phyloP scores from a whole-genome alignment of 2,329 filamentous ascomycete species.

The Clonostachys rhizophaga region DNA sequence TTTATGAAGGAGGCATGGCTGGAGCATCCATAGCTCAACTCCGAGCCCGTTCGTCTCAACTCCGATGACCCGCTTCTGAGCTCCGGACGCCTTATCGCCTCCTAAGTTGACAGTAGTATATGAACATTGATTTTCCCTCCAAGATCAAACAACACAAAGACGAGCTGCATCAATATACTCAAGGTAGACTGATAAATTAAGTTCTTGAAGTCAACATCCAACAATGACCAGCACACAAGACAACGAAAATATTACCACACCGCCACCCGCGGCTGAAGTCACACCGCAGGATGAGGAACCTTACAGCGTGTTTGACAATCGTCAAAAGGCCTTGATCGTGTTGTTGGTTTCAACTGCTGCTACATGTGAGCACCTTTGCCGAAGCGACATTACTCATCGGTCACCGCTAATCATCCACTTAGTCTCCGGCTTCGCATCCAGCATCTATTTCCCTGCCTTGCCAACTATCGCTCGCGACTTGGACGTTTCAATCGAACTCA shows the following conservation, averaged over 20 bases:
- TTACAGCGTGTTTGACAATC: slow-evolving; percentile 3
- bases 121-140: too few species aligned
- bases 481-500: slow-evolving; percentile 27
- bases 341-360: slow-evolving; percentile 46
- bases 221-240: too few species aligned
- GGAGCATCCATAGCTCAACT: neutral
- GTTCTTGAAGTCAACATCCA: too few species aligned
- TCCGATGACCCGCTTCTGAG: slow-evolving; percentile 1
- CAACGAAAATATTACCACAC: too few species aligned
- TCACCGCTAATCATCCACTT: slow-evolving; percentile 15
- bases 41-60: slow-evolving; percentile 2
- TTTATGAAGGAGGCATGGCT: neutral
- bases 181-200: too few species aligned
- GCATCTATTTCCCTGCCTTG: slow-evolving; percentile 46
- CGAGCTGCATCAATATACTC: too few species aligned
- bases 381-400: too few species aligned
- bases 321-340: slow-evolving; percentile 46
- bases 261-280: too few species aligned
- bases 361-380: neutral
- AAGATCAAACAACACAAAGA: too few species aligned
- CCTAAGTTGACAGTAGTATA: too few species aligned
- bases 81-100: neutral
- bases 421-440: slow-evolving; percentile 54
- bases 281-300: too few species aligned
- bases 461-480: slow-evolving; percentile 32